Conservation (phyloP, 2,329 filamentous ascomycete genomes). For the Celoporthe dispersa region DNA sequence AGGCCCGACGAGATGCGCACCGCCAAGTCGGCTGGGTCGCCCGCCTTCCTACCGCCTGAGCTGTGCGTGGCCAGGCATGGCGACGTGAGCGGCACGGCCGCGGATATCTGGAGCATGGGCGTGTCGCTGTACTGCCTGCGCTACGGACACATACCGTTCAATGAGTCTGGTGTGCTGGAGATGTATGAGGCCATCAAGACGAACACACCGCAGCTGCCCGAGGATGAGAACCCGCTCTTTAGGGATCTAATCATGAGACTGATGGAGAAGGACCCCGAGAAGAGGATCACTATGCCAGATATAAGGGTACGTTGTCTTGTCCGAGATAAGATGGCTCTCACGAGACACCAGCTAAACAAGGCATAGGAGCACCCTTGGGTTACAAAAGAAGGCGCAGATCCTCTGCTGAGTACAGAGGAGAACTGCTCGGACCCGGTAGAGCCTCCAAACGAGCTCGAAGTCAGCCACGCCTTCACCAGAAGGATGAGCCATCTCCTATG, state of each 20-base stretch:
- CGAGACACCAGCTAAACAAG: constrained; percentile 31
- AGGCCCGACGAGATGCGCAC: constrained; percentile 85
- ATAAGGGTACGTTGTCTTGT: constrained; percentile 67
- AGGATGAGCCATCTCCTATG: constrained; percentile 87
- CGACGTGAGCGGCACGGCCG: constrained; percentile 84
- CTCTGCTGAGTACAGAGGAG: constrained; percentile 78
- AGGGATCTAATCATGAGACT: constrained; percentile 73
- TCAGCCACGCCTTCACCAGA: constrained; percentile 86
- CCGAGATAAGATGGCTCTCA: not conserved
- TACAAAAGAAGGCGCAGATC: constrained; percentile 77
- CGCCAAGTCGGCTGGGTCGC: constrained; percentile 90
- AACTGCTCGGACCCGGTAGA: constrained; percentile 84
- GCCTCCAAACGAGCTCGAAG: constrained; percentile 85
- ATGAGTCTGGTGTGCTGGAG: constrained; percentile 76
- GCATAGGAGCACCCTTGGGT: constrained; percentile 89
- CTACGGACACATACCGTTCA: constrained; percentile 88
- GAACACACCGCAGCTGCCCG: constrained; percentile 66
- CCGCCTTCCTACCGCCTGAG: constrained; percentile 92
- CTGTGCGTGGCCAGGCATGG: constrained; percentile 86
- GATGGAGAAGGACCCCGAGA: constrained; percentile 82
- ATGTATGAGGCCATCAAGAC: constrained; percentile 87
- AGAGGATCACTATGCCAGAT: constrained; percentile 81
- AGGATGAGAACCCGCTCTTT: constrained; percentile 69
- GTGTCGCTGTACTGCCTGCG: constrained; percentile 91
- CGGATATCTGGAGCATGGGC: constrained; percentile 99